Conservation (phyloP, 1,284 basidiomycete genomes). For the Pholiota adiposa region DNA sequence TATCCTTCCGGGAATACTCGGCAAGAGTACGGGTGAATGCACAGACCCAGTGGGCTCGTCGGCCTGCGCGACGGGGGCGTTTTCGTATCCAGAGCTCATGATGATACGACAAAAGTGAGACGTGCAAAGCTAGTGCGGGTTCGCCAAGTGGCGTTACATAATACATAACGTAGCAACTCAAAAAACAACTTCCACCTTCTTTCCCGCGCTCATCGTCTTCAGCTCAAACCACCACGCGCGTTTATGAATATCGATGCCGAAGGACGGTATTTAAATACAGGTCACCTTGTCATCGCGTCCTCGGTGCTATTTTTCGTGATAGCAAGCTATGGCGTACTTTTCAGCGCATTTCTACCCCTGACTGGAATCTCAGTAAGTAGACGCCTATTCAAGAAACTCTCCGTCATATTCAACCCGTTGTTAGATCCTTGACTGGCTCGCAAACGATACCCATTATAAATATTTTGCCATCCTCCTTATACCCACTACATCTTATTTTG, state of each 20-base stretch:
- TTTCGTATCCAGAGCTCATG: constrained; percentile 21
- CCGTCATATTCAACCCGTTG: not conserved
- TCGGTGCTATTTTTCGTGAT: constrained; percentile 59
- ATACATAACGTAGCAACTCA: constrained; percentile 6
- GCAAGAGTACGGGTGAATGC: constrained; percentile 22
- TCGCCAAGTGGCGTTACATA: constrained; percentile 5
- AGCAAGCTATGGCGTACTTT: constrained; percentile 65
- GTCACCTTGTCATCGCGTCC: constrained; percentile 51
- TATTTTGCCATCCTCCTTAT: constrained; percentile 82
- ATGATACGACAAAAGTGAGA: not conserved
- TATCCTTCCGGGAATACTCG: constrained; percentile 13
- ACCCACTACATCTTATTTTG: constrained; percentile 83
- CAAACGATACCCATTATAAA: constrained; percentile 85
- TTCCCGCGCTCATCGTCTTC: constrained; percentile 7
- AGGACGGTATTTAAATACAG: constrained; percentile 35
- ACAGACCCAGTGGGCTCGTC: constrained; percentile 36
- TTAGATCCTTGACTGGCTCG: constrained; percentile 66
- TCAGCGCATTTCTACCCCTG: constrained; percentile 65
- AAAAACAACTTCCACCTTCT: constrained; percentile 6
- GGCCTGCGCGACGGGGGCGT: constrained; percentile 7
- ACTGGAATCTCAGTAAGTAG: constrained; percentile 54
- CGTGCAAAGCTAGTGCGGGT: not conserved
- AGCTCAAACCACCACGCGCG: not conserved
- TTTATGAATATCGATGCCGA: constrained; percentile 1
- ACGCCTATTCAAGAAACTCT: not conserved